phyloP scores from a whole-genome alignment of 2,329 filamentous ascomycete species.

The Neopestalotiopsis rosae region DNA sequence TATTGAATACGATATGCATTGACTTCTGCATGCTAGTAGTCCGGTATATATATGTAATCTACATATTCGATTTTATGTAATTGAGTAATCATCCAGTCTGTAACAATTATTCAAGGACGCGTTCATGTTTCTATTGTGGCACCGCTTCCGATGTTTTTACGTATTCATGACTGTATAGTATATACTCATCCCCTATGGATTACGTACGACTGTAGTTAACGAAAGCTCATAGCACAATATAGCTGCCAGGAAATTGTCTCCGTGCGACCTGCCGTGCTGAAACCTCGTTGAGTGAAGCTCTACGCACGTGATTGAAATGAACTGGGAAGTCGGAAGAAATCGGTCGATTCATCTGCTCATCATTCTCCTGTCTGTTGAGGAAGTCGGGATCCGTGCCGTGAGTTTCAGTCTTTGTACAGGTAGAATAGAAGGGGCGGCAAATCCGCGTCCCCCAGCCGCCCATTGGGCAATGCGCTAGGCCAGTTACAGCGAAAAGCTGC shows the following conservation, averaged over 20 bases:
- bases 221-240: neutral
- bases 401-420: conserved; percentile 1
- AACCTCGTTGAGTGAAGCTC: neutral
- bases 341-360: neutral
- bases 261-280: too few species aligned
- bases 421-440: neutral
- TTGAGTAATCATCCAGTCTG: neutral
- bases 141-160: neutral
- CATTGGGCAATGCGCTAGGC: neutral
- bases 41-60: neutral
- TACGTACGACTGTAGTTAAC: neutral
- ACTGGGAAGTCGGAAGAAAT: neutral
- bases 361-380: neutral
- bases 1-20: neutral
- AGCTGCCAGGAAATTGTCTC: neutral
- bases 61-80: neutral
- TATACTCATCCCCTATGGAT: neutral
- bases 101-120: neutral
- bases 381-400: conserved; percentile 1
- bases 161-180: neutral
- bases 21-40: neutral
- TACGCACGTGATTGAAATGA: neutral
- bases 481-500: neutral
- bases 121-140: neutral
- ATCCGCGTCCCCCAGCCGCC: neutral